Percentiles rank a stretch among this genome's conserved stretches.
Evolutionary conservation across 495 filamentous ascomycete genomes (phyloP).

Genomic region (Aspergillus leporis): DNA sequence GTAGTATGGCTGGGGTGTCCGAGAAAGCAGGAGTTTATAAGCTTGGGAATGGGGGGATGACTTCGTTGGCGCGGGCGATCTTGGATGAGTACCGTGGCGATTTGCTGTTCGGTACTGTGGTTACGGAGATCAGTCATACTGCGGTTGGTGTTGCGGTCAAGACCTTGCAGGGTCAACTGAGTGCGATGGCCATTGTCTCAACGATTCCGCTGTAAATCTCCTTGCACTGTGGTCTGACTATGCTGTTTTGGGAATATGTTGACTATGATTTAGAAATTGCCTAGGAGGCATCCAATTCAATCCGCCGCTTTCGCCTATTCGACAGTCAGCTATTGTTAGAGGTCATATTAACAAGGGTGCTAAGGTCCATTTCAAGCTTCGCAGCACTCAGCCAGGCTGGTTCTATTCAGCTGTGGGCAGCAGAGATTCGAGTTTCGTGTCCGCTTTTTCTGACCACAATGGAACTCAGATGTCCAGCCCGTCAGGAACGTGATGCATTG

Average conservation of each 20-base stretch:
- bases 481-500: conserved; percentile 25
- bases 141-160: not conserved
- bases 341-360: conserved; percentile 29
- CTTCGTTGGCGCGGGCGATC: conserved; percentile 18
- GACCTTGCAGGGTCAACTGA: not conserved
- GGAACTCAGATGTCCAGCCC: conserved; percentile 17
- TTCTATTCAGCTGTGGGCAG: conserved; percentile 3
- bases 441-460: conserved; percentile 28
- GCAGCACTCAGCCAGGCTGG: conserved; percentile 12
- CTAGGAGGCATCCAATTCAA: conserved; percentile 22
- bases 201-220: conserved; percentile 16
- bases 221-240: too few relatives aligned
- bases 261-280: too few relatives aligned
- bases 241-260: too few relatives aligned
- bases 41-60: conserved; percentile 19
- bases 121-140: not conserved
- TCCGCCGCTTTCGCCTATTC: conserved; percentile 21
- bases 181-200: conserved; percentile 5
- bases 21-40: conserved; percentile 22
- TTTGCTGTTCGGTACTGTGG: not conserved
- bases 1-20: conserved; percentile 6
- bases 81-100: conserved; percentile 16
- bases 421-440: conserved; percentile 17
- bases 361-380: conserved; percentile 30
- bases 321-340: conserved; percentile 17